These are phyloP conservation scores for Zygotorulaspora mrakii DNA, from an alignment of 1,139 yeast genomes.

Conservation along the genomic window DNA sequence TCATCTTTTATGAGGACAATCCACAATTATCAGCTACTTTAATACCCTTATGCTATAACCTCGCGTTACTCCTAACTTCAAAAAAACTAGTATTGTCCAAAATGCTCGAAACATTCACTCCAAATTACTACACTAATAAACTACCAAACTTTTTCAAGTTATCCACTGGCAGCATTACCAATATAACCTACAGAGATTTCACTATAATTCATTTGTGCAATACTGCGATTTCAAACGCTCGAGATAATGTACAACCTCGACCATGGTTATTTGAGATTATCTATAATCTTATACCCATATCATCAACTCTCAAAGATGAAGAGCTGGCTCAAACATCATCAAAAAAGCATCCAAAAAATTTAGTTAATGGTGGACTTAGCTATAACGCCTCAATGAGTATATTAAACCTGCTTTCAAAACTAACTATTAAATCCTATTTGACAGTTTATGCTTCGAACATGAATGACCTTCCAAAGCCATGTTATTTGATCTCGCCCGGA, in stretches of 20 bases:
- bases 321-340: constrained; percentile 28
- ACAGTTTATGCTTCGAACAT: constrained; percentile 20
- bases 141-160: constrained; percentile 49
- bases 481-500: constrained; percentile 29
- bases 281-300: constrained; percentile 56
- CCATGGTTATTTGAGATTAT: constrained; percentile 54
- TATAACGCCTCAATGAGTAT: constrained; percentile 57
- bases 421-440: constrained; percentile 27
- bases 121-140: constrained; percentile 40
- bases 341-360: constrained; percentile 26
- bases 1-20: constrained; percentile 47
- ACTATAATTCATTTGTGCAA: constrained; percentile 51
- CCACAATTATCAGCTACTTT: constrained; percentile 44
- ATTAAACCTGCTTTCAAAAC: constrained; percentile 47
- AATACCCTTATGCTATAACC: constrained; percentile 57
- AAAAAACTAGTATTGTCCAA: constrained; percentile 43
- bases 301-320: constrained; percentile 33
- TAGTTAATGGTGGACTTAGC: constrained; percentile 44
- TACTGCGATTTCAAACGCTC: constrained; percentile 38
- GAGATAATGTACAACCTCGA: constrained; percentile 38
- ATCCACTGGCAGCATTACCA: constrained; percentile 27
- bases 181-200: constrained; percentile 58
- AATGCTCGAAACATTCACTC: constrained; percentile 45
- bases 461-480: constrained; percentile 13
- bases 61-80: constrained; percentile 58